Evolutionary conservation across 495 filamentous ascomycete genomes (phyloP).

Genomic region (Tuber melanosporum): DNA sequence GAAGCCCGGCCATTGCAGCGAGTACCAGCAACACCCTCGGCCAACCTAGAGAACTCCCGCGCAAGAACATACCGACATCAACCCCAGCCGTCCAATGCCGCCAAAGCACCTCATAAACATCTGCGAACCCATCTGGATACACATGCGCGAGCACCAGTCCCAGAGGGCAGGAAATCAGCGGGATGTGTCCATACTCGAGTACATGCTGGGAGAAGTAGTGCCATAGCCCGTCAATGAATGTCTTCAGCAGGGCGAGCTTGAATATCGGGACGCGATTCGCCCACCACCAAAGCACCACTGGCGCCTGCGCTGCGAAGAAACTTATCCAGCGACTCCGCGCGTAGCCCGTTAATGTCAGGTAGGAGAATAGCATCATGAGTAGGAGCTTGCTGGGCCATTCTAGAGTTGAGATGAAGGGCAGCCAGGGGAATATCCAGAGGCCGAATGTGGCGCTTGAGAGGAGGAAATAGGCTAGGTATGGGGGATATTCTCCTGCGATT

Average conservation of each 20-base stretch:
- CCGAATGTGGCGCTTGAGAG: background rate
- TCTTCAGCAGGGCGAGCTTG: background rate
- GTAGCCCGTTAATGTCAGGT: background rate
- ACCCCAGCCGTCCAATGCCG: background rate
- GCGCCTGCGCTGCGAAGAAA: background rate
- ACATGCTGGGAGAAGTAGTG: background rate
- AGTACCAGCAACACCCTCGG: background rate
- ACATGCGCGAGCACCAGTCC: background rate
- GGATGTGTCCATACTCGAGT: background rate
- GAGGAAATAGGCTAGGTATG: background rate
- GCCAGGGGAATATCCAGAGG: background rate
- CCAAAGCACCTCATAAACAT: background rate
- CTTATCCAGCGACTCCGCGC: background rate
- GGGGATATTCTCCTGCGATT: background rate
- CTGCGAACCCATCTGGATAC: background rate
- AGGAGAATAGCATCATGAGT: background rate
- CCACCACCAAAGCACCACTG: conserved; percentile 3
- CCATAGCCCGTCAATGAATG: background rate
- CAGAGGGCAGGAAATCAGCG: background rate
- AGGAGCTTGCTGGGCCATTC: background rate
- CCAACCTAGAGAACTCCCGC: background rate
- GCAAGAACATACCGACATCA: background rate
- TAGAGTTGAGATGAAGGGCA: conserved; percentile 5
- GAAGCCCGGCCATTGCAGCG: background rate
- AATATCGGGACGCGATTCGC: background rate